A percentile compares a stretch with the other conserved stretches of the same genome.
phyloP scores from a whole-genome alignment of 371 early-diverging fungal species.

The Mucor irregularis region DNA sequence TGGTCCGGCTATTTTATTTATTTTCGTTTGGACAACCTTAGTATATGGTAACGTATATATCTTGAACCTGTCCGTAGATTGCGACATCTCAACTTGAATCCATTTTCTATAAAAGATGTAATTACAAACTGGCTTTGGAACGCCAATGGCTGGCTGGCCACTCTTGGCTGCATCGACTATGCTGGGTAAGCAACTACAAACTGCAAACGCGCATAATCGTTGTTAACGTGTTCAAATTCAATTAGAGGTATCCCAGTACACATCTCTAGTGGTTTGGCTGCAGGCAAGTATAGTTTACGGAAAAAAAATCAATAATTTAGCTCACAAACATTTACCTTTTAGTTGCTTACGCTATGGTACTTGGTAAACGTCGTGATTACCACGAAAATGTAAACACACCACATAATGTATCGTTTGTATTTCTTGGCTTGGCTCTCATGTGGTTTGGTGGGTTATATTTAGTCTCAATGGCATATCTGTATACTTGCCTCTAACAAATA shows the following conservation, averaged over 20 bases:
- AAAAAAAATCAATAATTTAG: not conserved
- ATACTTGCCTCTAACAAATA: not conserved
- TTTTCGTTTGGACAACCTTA: slow-evolving; percentile 84
- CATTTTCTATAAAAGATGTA: slow-evolving; percentile 37
- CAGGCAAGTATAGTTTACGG: slow-evolving; percentile 22
- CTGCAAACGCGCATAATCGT: not conserved
- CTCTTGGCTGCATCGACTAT: slow-evolving; percentile 78
- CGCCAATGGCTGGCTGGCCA: slow-evolving; percentile 67
- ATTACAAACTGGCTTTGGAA: slow-evolving; percentile 87
- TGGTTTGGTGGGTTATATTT: slow-evolving; percentile 90
- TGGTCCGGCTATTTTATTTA: slow-evolving; percentile 75
- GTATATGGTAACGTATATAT: slow-evolving; percentile 70
- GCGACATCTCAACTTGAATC: too few species aligned
- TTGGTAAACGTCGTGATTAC: slow-evolving; percentile 73
- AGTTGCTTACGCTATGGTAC: slow-evolving; percentile 80
- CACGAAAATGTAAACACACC: slow-evolving; percentile 66
- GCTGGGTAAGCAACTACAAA: slow-evolving; percentile 50
- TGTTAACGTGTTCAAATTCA: not conserved
- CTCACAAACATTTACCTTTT: not conserved
- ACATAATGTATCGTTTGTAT: slow-evolving; percentile 80
- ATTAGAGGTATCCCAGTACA: slow-evolving; percentile 83
- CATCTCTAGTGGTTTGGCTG: slow-evolving; percentile 80
- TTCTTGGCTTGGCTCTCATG: slow-evolving; percentile 76
- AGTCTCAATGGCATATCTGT: too few species aligned
- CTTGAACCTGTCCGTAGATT: too few species aligned